Percentiles rank a stretch among this genome's conserved stretches.
Evolutionary conservation across 2,329 filamentous ascomycete genomes (phyloP).

Genomic region (Sclerotinia nivalis): DNA sequence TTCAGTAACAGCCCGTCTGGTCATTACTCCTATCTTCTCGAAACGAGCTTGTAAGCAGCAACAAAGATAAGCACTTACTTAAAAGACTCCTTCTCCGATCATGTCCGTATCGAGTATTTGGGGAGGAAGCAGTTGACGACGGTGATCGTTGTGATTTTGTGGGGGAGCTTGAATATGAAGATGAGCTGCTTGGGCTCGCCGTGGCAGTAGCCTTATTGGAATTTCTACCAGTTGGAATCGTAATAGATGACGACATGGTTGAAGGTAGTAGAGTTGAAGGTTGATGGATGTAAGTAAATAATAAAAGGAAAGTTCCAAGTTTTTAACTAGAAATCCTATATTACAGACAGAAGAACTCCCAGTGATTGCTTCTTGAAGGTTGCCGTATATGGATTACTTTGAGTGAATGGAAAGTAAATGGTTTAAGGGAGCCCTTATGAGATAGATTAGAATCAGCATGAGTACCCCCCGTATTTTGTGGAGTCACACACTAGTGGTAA

Average conservation of each 20-base stretch:
- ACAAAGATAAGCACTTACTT: constrained; percentile 49
- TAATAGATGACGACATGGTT: constrained; percentile 65
- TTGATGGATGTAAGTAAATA: neutral
- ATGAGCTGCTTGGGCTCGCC: constrained; percentile 49
- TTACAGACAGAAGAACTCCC: neutral
- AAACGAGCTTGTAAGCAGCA: constrained; percentile 5
- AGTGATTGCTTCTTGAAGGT: neutral
- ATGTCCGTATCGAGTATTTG: constrained; percentile 48
- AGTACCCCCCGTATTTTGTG: constrained; percentile 5
- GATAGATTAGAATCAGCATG: neutral
- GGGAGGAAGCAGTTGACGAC: constrained; percentile 43
- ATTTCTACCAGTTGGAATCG: constrained; percentile 56
- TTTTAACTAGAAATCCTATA: neutral
- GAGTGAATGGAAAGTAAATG: neutral
- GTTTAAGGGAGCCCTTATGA: neutral
- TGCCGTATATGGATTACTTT: neutral
- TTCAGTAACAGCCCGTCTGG: neutral
- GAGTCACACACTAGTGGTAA: neutral
- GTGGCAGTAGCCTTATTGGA: constrained; percentile 47
- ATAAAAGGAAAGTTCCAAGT: neutral
- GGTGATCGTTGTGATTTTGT: constrained; percentile 51
- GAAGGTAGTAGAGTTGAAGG: neutral
- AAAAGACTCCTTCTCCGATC: constrained; percentile 61
- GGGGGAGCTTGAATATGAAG: constrained; percentile 58
- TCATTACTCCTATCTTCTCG: neutral